These are phyloP conservation scores for Stemphylium lycopersici DNA, from an alignment of 2,329 filamentous ascomycete genomes.

Conservation along the genomic window DNA sequence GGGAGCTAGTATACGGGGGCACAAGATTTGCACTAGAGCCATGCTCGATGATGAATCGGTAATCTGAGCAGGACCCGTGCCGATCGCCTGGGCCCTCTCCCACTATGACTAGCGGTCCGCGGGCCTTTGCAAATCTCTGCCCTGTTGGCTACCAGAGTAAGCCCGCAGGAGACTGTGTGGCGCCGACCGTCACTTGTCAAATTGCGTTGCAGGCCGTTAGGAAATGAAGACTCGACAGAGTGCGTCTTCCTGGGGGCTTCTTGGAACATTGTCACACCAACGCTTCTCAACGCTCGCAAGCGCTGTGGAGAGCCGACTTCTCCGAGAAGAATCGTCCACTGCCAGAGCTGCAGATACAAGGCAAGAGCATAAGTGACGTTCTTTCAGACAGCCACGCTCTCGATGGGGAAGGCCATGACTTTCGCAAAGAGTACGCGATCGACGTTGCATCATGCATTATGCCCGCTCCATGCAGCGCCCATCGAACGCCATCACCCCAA, in stretches of 20 bases:
- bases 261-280: background rate
- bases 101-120: slow-evolving; percentile 10
- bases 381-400: slow-evolving; percentile 36
- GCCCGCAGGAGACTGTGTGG: background rate
- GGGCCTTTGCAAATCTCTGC: slow-evolving; percentile 18
- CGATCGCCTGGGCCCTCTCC: slow-evolving; percentile 20
- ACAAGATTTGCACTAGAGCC: slow-evolving; percentile 2
- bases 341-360: background rate
- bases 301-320: slow-evolving; percentile 2
- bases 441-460: slow-evolving; percentile 6
- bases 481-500: slow-evolving; percentile 3
- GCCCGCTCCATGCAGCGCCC: background rate
- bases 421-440: slow-evolving; percentile 1
- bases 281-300: slow-evolving; percentile 5
- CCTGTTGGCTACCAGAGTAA: slow-evolving; percentile 1
- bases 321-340: background rate
- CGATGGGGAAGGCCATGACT: background rate
- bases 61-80: slow-evolving; percentile 28
- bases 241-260: background rate
- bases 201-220: slow-evolving; percentile 2
- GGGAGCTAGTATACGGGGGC: slow-evolving; percentile 1
- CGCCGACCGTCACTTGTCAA: slow-evolving; percentile 12
- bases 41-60: slow-evolving; percentile 21
- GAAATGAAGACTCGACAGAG: slow-evolving; percentile 16
- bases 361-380: slow-evolving; percentile 26